Percentiles rank a stretch among this genome's conserved stretches.
Conservation (phyloP, 176 grass and related monocot species). For the Alloteropsis semialata region DNA sequence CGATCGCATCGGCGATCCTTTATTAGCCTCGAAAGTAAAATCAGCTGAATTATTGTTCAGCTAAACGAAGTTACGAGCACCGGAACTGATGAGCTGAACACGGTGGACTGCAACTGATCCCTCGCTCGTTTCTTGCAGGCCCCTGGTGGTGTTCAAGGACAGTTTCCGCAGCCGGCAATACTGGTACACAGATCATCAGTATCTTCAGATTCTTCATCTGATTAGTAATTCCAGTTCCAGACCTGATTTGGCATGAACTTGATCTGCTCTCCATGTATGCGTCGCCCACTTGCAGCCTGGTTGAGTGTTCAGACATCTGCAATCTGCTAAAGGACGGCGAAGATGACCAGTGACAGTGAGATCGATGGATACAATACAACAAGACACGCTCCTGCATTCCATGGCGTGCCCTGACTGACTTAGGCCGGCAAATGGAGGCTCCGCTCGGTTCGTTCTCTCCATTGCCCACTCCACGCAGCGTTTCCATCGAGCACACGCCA, state of each 20-base stretch:
- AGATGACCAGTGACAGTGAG: constrained; percentile 64
- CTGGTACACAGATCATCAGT: constrained; percentile 28
- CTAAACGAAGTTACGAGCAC: no score
- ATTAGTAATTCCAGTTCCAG: not conserved
- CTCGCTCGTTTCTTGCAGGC: not conserved
- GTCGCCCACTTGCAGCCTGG: constrained; percentile 15
- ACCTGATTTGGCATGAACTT: not conserved
- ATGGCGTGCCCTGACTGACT: not conserved
- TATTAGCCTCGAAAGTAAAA: not conserved
- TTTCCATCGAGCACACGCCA: no score
- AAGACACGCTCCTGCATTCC: not conserved
- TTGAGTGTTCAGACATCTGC: constrained; percentile 75
- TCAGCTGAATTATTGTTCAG: not conserved
- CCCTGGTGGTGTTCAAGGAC: constrained; percentile 60
- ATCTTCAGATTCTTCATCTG: not conserved
- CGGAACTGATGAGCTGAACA: no score
- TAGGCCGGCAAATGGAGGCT: not conserved
- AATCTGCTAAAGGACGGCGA: constrained; percentile 82
- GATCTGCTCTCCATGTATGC: not conserved
- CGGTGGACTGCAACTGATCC: not conserved
- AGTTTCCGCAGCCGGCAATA: constrained; percentile 64
- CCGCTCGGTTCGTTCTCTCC: not conserved
- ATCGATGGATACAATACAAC: not conserved
- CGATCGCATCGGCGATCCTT: not conserved
- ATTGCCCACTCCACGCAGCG: not conserved